Base-by-base conservation (phyloP, 2,329 filamentous ascomycete species). In the Phaeosphaeria sp. region DNA sequence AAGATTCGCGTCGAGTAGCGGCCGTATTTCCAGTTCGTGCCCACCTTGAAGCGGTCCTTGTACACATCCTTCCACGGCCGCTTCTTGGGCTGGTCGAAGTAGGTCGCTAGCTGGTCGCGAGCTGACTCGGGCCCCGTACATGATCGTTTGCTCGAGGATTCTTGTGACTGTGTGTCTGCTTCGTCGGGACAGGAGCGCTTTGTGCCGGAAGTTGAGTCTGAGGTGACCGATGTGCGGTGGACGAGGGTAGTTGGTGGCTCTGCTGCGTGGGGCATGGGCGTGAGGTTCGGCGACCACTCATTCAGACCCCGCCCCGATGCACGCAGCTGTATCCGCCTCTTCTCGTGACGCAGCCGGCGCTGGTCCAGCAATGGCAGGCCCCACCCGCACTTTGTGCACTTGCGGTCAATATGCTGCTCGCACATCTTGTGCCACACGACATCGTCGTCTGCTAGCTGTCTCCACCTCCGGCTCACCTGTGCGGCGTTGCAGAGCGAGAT, bases 381-480 rank as follows among this genome's bases (percentile, higher is more conserved):
- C 92, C 93, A 98, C 22, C 95, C 94, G 74, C 95, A 99, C 74
- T 95, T 96, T 58, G 89, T 93, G 77, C 93, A 97, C 74, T 96
- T 96, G 59, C 92, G 84, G 74, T 96, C 92, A 67, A 97, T 96
- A 76, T 97, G 93, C 74, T 98, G 94, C 77, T 97, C 93, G 74
- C 95, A 99, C 93, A 98, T 97, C 63, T 90, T 91, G 74, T 97
- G 91, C 95, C 95, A 99, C 3, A 99, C 94, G 8, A 96, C 91
- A 76, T 99, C 94, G 73, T 97, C 94, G 69, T 98, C 95, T n/a
- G 95, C 94, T 42, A 99, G 81, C 56, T 87, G 87, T 61, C 92
- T 86, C 95, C 95, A 99, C 67, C 89, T 86, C 57, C 89, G 87
- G 74, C 92, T 97, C 54, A 99, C 95, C 77, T 97, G 93, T 0